These are phyloP conservation scores for Apiotrichum laibachii DNA, from an alignment of 1,284 basidiomycete species.

Conservation along the genomic window DNA sequence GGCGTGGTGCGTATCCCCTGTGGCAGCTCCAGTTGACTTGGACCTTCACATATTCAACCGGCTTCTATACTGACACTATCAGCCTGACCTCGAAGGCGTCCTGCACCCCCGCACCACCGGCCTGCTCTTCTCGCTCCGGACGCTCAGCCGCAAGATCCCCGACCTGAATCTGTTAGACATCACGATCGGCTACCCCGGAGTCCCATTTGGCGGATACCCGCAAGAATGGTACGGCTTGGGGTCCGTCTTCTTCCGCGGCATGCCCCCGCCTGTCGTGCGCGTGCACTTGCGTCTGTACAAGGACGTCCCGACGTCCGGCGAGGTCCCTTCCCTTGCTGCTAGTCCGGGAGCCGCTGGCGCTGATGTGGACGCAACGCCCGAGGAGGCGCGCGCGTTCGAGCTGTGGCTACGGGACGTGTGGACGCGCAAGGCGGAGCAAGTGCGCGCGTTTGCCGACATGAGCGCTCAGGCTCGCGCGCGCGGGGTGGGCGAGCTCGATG, in stretches of 20 bases:
- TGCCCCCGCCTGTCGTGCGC: conserved; percentile 81
- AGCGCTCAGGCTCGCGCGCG: background rate
- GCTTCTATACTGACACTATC: conserved; percentile 8
- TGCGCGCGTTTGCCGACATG: conserved; percentile 60
- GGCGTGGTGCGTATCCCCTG: conserved; percentile 52
- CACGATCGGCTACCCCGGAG: conserved; percentile 85
- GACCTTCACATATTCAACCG: background rate
- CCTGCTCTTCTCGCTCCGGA: conserved; percentile 76
- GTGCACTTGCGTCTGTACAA: conserved; percentile 78
- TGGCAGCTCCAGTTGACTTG: background rate
- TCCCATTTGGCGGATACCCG: conserved; percentile 52
- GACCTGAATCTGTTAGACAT: conserved; percentile 79
- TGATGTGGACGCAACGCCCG: conserved; percentile 55
- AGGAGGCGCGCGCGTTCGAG: conserved; percentile 72
- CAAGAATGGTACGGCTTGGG: conserved; percentile 63
- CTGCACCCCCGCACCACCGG: conserved; percentile 90
- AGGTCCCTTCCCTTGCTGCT: conserved; percentile 19
- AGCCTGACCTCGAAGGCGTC: conserved; percentile 75
- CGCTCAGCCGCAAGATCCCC: conserved; percentile 72
- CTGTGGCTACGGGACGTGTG: conserved; percentile 77
- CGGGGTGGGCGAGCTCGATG: background rate
- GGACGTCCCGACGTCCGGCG: conserved; percentile 48
- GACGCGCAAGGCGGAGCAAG: conserved; percentile 75
- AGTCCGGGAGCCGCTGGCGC: background rate
- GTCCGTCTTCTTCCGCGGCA: conserved; percentile 77